phyloP scores from a whole-genome alignment of 768 basidiomycete genomes.

The Neoboletus brunneissimus region DNA sequence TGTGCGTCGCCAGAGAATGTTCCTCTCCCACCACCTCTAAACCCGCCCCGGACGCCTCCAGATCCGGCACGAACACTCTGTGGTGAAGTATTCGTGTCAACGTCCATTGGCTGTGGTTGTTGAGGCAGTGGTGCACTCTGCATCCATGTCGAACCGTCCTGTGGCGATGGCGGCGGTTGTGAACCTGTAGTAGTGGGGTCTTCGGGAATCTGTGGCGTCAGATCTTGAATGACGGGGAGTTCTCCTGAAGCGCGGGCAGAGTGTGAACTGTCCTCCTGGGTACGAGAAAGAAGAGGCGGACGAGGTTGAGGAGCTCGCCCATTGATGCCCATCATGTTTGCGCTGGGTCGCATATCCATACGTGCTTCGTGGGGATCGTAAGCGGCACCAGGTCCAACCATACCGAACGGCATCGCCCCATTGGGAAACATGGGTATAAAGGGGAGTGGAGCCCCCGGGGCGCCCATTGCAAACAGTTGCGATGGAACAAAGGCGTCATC shows the following conservation, averaged over 20 bases:
- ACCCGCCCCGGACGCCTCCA: constrained; percentile 43
- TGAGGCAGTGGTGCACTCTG: constrained; percentile 16
- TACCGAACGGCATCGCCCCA: constrained; percentile 54
- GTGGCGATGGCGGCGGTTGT: constrained; percentile 8
- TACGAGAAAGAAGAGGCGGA: constrained; percentile 55
- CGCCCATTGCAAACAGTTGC: constrained; percentile 58
- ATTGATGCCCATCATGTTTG: constrained; percentile 28
- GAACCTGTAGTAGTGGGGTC: constrained; percentile 28
- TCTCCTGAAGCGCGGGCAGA: constrained; percentile 56
- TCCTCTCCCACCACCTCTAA: constrained; percentile 49
- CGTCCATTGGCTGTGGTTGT: constrained; percentile 24
- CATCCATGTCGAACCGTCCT: constrained; percentile 24
- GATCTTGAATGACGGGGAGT: constrained; percentile 79
- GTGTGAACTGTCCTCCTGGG: constrained; percentile 49
- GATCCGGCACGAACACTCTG: constrained; percentile 24
- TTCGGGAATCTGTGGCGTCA: constrained; percentile 56
- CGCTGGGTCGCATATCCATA: constrained; percentile 74
- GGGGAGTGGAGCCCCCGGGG: constrained; percentile 45
- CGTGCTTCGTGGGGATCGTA: constrained; percentile 79
- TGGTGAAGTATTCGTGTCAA: constrained; percentile 33
- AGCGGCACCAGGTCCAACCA: constrained; percentile 44
- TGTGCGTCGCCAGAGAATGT: constrained; percentile 65
- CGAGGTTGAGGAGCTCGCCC: constrained; percentile 44
- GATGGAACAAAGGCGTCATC: constrained; percentile 81
- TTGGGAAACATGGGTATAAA: constrained; percentile 70